These are phyloP conservation scores for Eimeria mitis DNA, from an alignment of 169 alveolate genomes.

Conservation along the genomic window DNA sequence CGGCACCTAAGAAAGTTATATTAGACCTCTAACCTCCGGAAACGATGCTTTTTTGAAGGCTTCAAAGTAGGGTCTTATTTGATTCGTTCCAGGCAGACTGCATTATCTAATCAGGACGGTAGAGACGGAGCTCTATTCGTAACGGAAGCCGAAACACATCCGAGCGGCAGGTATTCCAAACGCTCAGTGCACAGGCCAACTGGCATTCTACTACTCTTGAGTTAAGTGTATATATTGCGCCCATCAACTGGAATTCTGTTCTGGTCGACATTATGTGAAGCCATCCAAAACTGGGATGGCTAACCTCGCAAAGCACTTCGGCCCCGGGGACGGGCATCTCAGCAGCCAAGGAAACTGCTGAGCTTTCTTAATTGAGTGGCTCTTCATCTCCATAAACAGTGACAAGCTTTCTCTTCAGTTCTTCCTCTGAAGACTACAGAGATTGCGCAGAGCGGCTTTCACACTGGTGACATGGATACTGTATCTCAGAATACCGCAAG, in stretches of 20 bases:
- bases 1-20: not conserved
- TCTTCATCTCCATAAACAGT: not conserved
- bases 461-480: not conserved
- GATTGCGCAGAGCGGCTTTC: not conserved
- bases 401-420: not conserved
- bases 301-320: not conserved
- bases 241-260: not conserved
- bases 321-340: not conserved
- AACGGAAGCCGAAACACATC: not conserved
- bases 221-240: not conserved
- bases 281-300: not conserved
- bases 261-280: not conserved
- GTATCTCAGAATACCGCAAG: not conserved
- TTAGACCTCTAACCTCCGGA: too few relatives aligned
- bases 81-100: too few relatives aligned
- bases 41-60: too few relatives aligned
- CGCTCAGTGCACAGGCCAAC: not conserved
- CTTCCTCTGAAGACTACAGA: not conserved
- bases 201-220: not conserved
- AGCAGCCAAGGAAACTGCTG: not conserved
- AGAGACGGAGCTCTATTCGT: not conserved
- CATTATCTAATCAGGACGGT: not conserved
- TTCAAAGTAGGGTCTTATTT: too few relatives aligned
- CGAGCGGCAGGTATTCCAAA: not conserved
- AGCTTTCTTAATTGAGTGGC: not conserved